Evolutionary conservation across 352 stramenopile species (phyloP).

Genomic region (Globisporangium camurandrum): DNA sequence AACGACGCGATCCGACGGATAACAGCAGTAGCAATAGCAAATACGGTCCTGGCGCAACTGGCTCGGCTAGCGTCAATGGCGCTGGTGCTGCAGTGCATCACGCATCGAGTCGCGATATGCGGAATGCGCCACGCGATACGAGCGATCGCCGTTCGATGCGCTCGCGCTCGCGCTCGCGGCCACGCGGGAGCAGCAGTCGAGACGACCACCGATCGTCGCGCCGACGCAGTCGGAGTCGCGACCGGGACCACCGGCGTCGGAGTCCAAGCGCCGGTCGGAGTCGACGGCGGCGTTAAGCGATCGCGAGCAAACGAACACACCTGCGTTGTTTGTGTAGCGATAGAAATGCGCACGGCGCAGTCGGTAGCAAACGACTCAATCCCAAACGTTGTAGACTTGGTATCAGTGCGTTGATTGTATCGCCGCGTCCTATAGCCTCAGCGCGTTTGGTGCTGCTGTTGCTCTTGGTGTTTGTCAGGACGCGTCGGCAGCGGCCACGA

Average conservation of each 20-base stretch:
- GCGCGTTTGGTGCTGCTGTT: too few species aligned
- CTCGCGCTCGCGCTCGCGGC: slow-evolving; percentile 18
- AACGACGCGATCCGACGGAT: too few species aligned
- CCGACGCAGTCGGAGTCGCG: slow-evolving; percentile 16
- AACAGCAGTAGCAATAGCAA: neutral
- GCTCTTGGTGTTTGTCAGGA: too few species aligned
- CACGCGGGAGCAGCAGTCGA: slow-evolving; percentile 7
- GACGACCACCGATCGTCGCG: slow-evolving; percentile 6
- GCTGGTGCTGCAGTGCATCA: neutral
- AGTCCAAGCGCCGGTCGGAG: slow-evolving; percentile 30
- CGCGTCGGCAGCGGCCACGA: slow-evolving; percentile 1
- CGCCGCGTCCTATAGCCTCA: too few species aligned
- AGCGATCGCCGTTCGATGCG: slow-evolving; percentile 9
- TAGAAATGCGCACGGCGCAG: too few species aligned
- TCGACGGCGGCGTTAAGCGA: slow-evolving; percentile 26
- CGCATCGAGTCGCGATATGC: neutral
- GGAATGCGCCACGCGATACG: too few species aligned
- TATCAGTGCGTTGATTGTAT: too few species aligned
- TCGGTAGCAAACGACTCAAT: too few species aligned
- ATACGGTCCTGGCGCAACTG: slow-evolving; percentile 1
- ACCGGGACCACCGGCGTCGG: slow-evolving; percentile 15
- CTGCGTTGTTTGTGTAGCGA: too few species aligned
- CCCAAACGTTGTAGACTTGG: too few species aligned
- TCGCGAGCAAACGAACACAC: too few species aligned
- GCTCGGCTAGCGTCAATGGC: neutral